A percentile compares a stretch with the other conserved stretches of the same genome.
phyloP scores from a whole-genome alignment of 495 filamentous ascomycete genomes.

The Hypoxylon cercidicola region DNA sequence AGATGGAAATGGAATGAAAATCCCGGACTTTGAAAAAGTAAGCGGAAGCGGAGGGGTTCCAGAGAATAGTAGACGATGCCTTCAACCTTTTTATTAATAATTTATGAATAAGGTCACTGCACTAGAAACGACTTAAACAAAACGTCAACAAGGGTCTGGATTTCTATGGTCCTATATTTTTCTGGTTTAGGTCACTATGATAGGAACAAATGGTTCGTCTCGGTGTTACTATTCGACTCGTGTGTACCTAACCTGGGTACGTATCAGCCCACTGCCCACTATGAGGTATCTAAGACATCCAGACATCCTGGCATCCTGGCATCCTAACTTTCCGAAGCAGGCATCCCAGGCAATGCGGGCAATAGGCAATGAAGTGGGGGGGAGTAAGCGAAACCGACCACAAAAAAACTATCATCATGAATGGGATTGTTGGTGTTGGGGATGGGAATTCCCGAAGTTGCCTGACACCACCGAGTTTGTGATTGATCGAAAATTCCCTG shows the following conservation, averaged over 20 bases:
- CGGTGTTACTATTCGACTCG: constrained; percentile 33
- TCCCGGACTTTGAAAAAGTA: not conserved
- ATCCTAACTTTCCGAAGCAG: not conserved
- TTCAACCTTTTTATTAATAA: constrained; percentile 16
- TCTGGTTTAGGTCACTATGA: constrained; percentile 34
- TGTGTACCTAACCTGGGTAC: constrained; percentile 4
- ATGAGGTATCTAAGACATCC: no score
- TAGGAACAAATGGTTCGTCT: constrained; percentile 35
- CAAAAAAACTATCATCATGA: constrained; percentile 1
- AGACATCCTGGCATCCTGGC: no score
- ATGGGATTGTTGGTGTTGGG: constrained; percentile 37
- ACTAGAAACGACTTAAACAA: no score
- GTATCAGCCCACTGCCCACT: constrained; percentile 33
- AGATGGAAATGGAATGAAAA: constrained; percentile 11
- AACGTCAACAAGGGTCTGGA: constrained; percentile 13
- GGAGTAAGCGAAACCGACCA: not conserved
- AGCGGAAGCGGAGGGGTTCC: not conserved
- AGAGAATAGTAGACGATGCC: constrained; percentile 17
- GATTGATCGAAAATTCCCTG: constrained; percentile 22
- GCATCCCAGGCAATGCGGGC: not conserved
- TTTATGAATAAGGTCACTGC: not conserved
- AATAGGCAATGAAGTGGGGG: constrained; percentile 17
- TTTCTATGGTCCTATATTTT: constrained; percentile 37
- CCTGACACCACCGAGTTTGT: constrained; percentile 13
- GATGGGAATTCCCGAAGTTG: constrained; percentile 39